Conservation (phyloP, 495 filamentous ascomycete genomes). For the Delitschia confertaspora region DNA sequence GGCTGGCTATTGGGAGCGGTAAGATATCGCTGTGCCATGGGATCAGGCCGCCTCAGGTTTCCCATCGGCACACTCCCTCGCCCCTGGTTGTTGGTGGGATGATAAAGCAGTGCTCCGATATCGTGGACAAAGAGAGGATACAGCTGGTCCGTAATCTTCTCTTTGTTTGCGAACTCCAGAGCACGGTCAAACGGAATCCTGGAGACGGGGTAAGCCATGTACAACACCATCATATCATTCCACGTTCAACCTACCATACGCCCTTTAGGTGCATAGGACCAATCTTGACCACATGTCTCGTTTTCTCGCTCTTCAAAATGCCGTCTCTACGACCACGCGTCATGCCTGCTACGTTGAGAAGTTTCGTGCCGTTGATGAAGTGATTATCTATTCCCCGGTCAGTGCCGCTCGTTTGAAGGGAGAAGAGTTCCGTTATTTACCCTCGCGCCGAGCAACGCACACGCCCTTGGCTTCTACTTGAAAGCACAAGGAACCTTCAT, state of each 20-base stretch:
- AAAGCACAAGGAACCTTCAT: slow-evolving; percentile 95
- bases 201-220: neutral
- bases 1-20: slow-evolving; percentile 45
- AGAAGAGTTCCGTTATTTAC: slow-evolving; percentile 44
- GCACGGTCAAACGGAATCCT: slow-evolving; percentile 98
- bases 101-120: slow-evolving; percentile 88
- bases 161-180: slow-evolving; percentile 96
- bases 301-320: slow-evolving; percentile 95
- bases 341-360: slow-evolving; percentile 97
- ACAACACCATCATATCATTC: neutral
- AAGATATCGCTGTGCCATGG: slow-evolving; percentile 37
- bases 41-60: slow-evolving; percentile 51
- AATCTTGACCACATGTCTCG: slow-evolving; percentile 95
- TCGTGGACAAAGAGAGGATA: slow-evolving; percentile 98
- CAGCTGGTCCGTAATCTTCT: slow-evolving; percentile 92
- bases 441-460: slow-evolving; percentile 89
- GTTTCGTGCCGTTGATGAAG: slow-evolving; percentile 98
- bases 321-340: slow-evolving; percentile 91
- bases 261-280: slow-evolving; percentile 98
- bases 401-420: slow-evolving; percentile 1
- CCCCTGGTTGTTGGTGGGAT: slow-evolving; percentile 77
- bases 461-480: slow-evolving; percentile 95
- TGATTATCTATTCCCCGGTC: slow-evolving; percentile 66
- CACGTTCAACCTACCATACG: slow-evolving; percentile 74
- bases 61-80: slow-evolving; percentile 57